Evolutionary conservation across 2,329 filamentous ascomycete genomes (phyloP), one percentile per base, ranked within the genome.

Genomic region (Diaporthe ampelina): DNA sequence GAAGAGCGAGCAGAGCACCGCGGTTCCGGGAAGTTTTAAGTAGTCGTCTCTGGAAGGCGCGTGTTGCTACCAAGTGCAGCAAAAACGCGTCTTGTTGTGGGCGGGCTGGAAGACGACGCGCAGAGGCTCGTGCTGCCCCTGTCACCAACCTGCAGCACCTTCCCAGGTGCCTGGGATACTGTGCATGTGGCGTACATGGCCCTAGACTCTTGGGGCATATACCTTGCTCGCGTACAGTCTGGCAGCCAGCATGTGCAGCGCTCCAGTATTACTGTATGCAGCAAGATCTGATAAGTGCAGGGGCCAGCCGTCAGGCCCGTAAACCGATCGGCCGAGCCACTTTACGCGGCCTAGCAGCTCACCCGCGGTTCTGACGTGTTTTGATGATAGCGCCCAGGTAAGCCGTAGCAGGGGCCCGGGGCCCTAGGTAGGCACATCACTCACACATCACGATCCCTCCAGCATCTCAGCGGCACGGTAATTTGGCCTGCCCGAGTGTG

Each of bases 11-110:
- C 10, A 52, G 52, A 32, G 68, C 69, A 70, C 63, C 43, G 43
- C 58, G 71, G 48, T 54, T 26, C 37, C 35, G 48, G 67, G 74
- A 52, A 72, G 73, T 70, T 75, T 75, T 75, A 75, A 75, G 74
- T 75, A 72, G 74, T 75, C 74, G 65, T 56, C 71, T 63, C 73
- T 15, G 35, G 72, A 59, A 70, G 68, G 67, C 74, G 74, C 74
- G 74, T 70, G 57, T 70, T 73, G 65, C 67, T 73, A 40, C 48
- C 65, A 29, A 32, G 61, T 56, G 37, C 56, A 57, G 57, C 73
- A 70, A 65, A 73, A 73, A 63, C 61, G 63, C 70, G 70, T 72
- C 70, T 72, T 68, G 70, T 59, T 48, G 73, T 63, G 58, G 61
- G 61, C 40, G 61, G 52, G 58, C 58, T 63, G 61, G n/a, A 56